Base-by-base conservation (phyloP, 139 green algal genomes). In the Coccomyxa sp. region DNA sequence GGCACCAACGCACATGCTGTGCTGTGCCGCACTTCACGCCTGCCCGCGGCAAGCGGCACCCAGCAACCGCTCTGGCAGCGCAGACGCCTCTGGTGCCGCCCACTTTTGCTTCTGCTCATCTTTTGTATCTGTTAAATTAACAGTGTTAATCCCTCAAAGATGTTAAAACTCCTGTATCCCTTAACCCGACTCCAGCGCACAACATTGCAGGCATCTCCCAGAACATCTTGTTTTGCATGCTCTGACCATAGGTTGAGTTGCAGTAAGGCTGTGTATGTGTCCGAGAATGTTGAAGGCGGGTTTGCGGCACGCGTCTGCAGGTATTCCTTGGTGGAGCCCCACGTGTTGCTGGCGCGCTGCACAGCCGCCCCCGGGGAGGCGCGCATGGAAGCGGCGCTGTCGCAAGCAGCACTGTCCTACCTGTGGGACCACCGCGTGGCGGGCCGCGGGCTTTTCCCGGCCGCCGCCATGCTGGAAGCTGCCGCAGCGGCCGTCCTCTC, bases 1-100 rank as follows among this genome's bases (percentile, higher is more conserved):
- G 89, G 67, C 63, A 96, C 91, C 82, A 97, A 97, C 84, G 93
- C 93, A n/a, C 91, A 95, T 79, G 75, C 92, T 13, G 71, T 94
- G 27, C 81, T 95, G 23, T 3, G 63, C 63, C 74, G 23, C 23
- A 38, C 27, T 45, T 15, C 71, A 18, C 23, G 12, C 23, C 23
- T 27, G 13, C 27, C 10, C 12, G 30, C 30, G 30, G 15, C 60
- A n/a, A 57, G 31, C 60, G 28, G 0, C 14, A 0, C 18, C 21
- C 23, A 71, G 18, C 18, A 21, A 38, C 27, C 14, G 23, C 21
- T 31, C 14, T 86, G 83, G 83, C 77, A 79, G 77, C 77, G 25
- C 16, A 58, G 31, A 15, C 59, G 83, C 13, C 31, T 67, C 13
- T 86, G 83, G 83, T 86, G 77, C n/a, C 21, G 63, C 38, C 38